Conservation (phyloP, 2,329 filamentous ascomycete species). For the Ophiostoma sp. region DNA sequence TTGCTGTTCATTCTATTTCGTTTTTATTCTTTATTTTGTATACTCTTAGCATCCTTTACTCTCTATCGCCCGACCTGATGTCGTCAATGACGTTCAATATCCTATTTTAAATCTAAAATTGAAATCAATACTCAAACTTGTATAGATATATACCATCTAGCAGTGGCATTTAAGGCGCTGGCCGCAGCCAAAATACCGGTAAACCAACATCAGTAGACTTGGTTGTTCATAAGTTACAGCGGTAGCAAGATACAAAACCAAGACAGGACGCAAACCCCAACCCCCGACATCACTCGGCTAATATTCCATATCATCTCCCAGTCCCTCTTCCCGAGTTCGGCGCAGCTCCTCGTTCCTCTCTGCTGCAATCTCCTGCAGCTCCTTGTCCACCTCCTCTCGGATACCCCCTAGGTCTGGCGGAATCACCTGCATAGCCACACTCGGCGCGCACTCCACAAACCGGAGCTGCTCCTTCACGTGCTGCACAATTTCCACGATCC, state of each 20-base stretch:
- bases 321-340: conserved; percentile 51
- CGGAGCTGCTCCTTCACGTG: conserved; percentile 79
- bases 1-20: not conserved
- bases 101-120: too few relatives aligned
- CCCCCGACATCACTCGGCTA: not conserved
- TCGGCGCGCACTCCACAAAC: conserved; percentile 79
- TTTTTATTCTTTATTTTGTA: not conserved
- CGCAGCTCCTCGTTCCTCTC: conserved; percentile 46
- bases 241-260: not conserved
- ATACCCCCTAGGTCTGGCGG: conserved; percentile 68
- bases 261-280: not conserved
- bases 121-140: not conserved
- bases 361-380: conserved; percentile 53
- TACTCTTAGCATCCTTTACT: not conserved
- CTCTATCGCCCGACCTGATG: not conserved
- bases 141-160: not conserved
- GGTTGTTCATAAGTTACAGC: too few relatives aligned
- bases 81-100: not conserved
- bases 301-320: conserved; percentile 53
- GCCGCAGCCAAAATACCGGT: not conserved
- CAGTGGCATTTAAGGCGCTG: too few relatives aligned
- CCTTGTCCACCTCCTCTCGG: conserved; percentile 63
- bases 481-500: conserved; percentile 68
- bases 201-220: not conserved
- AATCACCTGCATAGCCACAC: conserved; percentile 76